Conservation (phyloP, 2,329 filamentous ascomycete species). For the Dactylellina drechsleri region DNA sequence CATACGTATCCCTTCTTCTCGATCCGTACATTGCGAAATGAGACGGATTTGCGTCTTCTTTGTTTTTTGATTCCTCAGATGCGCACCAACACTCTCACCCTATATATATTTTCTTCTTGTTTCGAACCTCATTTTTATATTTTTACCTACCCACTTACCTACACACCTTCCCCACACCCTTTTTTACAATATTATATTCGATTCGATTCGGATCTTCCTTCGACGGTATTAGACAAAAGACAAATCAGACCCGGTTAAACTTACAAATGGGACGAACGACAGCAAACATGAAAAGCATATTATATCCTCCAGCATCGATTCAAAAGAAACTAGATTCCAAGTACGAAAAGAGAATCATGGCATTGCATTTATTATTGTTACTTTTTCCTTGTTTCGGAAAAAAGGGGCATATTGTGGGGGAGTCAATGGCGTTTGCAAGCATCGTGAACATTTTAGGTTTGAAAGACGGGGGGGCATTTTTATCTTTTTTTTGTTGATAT, state of each 20-base stretch:
- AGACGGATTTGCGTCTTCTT: slow-evolving; percentile 46
- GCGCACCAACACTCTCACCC: slow-evolving; percentile 25
- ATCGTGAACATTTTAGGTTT: slow-evolving; percentile 10
- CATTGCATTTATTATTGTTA: slow-evolving; percentile 28
- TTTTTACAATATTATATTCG: slow-evolving; percentile 1
- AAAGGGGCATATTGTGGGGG: slow-evolving; percentile 38
- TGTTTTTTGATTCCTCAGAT: slow-evolving; percentile 44
- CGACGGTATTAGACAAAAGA: slow-evolving; percentile 23
- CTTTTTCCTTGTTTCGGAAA: slow-evolving; percentile 20
- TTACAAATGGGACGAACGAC: background rate
- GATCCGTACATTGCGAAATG: slow-evolving; percentile 25
- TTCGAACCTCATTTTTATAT: background rate
- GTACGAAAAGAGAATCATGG: slow-evolving; percentile 30
- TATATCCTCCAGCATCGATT: slow-evolving; percentile 42
- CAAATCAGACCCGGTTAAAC: slow-evolving; percentile 12
- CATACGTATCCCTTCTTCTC: slow-evolving; percentile 41
- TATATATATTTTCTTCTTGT: background rate
- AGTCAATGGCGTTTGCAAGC: slow-evolving; percentile 49
- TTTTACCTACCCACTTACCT: background rate
- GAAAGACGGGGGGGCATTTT: background rate
- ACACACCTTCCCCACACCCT: background rate
- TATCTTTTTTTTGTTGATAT: background rate
- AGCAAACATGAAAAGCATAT: slow-evolving; percentile 17
- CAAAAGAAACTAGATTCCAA: slow-evolving; percentile 18
- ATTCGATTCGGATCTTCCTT: slow-evolving; percentile 3